Base-by-base conservation (phyloP, 2,329 filamentous ascomycete species). In the Colletotrichum navitas region DNA sequence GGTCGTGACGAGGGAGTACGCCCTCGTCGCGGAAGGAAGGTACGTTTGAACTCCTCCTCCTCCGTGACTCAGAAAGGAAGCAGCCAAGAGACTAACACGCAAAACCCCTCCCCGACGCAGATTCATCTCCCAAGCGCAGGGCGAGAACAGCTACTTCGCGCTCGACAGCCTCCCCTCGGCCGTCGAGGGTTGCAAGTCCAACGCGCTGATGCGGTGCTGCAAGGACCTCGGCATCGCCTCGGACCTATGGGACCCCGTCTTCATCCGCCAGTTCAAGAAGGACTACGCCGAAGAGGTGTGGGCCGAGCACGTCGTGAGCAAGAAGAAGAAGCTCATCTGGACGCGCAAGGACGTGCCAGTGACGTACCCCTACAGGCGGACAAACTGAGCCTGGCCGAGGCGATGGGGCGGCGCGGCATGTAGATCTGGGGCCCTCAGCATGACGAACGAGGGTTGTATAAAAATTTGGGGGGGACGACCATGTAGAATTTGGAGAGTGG, bases 161-260 rank as follows among this genome's bases (percentile, higher is more conserved):
- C 89, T 94, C 43, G 95, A 98, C 76, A 92, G 93, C 66, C 94
- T 99, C 74, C 94, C 96, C 34, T 97, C 95, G 1, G 95, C 96
- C 11, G 95, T 95, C 72, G 96, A 99, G 83, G 96, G 96, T 64
- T 97, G 94, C 87, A 98, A 98, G 83, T 97, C 94, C 74, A 99
- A 99, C 80, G 96, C 96, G 16, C 87, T 99, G 75, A 97, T 98
- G 91, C 93, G 96, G 70, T 98, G 95, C 88, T 98, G 96, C 86
- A 99, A 99, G 85, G 96, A 99, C 81, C 85, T 99, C 41, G 96
- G 96, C 45, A 93, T 99, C 75, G 96, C 94, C 1, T 95, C 92
- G 74, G 96, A 99, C 83, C 88, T 99, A 26, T 99, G 96, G 96
- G 96, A 99, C 83, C 96, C 96, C 45, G 86, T 93, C 66, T 99